A percentile compares a stretch with the other conserved stretches of the same genome.
Evolutionary conservation across 352 stramenopile species (phyloP).

Genomic region (Saprolegnia diclina): DNA sequence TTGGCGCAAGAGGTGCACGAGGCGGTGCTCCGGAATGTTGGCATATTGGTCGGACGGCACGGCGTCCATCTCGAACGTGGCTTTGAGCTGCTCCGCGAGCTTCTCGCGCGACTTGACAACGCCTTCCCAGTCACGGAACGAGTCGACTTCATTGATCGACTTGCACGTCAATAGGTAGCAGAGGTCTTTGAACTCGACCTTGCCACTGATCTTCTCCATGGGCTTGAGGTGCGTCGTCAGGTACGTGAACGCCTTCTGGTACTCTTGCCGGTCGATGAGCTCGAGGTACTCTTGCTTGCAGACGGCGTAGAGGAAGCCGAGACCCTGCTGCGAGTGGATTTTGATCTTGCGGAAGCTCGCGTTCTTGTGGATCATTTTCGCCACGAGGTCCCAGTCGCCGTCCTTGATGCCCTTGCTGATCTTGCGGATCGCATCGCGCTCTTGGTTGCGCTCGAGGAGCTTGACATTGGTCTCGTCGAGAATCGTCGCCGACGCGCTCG

Average conservation of each 20-base stretch:
- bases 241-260: conserved; percentile 87
- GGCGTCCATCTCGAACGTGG: conserved; percentile 72
- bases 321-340: conserved; percentile 65
- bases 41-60: conserved; percentile 33
- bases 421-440: conserved; percentile 64
- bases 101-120: conserved; percentile 75
- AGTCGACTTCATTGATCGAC: conserved; percentile 67
- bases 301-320: conserved; percentile 79
- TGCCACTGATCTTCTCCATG: conserved; percentile 76
- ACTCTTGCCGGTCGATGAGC: conserved; percentile 83
- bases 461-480: conserved; percentile 86
- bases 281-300: conserved; percentile 87
- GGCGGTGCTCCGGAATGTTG: conserved; percentile 58
- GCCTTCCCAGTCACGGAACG: conserved; percentile 81
- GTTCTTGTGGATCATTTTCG: conserved; percentile 76
- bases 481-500: conserved; percentile 75
- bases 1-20: conserved; percentile 78
- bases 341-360: conserved; percentile 44
- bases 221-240: conserved; percentile 85
- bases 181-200: conserved; percentile 84
- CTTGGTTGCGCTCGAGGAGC: conserved; percentile 57
- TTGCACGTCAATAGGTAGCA: conserved; percentile 88
- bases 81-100: conserved; percentile 73
- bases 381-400: conserved; percentile 80
- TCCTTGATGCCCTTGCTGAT: conserved; percentile 72